phyloP scores from a whole-genome alignment of 768 basidiomycete genomes.

The Amyloporia xantha region DNA sequence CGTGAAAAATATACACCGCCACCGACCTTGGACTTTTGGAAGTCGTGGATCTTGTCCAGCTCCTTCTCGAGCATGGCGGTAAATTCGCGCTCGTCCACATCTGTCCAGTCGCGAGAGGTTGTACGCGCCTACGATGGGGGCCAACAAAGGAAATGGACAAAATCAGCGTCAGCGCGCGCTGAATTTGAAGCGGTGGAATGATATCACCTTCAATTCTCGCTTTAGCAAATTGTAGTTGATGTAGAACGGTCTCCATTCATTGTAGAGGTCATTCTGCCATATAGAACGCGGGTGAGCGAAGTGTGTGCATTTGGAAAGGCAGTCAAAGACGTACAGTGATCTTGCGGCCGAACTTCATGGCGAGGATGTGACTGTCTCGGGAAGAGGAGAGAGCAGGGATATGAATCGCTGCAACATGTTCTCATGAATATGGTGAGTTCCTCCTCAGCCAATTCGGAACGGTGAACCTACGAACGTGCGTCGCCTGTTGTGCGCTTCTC shows the following conservation, averaged over 20 bases:
- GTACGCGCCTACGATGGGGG: conserved; percentile 45
- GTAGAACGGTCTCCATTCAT: conserved; percentile 88
- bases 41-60: conserved; percentile 90
- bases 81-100: conserved; percentile 78
- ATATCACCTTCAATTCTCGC: conserved; percentile 79
- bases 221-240: conserved; percentile 87
- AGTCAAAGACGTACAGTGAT: conserved; percentile 45
- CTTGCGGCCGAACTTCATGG: conserved; percentile 80
- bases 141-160: not conserved
- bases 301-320: not conserved
- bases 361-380: not conserved
- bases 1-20: not conserved
- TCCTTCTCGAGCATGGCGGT: conserved; percentile 73
- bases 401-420: not conserved
- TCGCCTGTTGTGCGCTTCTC: not conserved
- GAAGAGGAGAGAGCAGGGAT: not conserved
- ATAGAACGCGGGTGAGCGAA: not conserved
- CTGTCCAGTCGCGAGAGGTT: conserved; percentile 57
- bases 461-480: conserved; percentile 8
- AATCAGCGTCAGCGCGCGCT: conserved; percentile 3
- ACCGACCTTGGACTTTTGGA: conserved; percentile 81
- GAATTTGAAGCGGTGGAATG: conserved; percentile 5
- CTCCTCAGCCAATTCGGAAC: not conserved
- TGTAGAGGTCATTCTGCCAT: conserved; percentile 70
- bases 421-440: not conserved